phyloP scores from a whole-genome alignment of 2,329 filamentous ascomycete genomes.

The Colletotrichum destructivum region DNA sequence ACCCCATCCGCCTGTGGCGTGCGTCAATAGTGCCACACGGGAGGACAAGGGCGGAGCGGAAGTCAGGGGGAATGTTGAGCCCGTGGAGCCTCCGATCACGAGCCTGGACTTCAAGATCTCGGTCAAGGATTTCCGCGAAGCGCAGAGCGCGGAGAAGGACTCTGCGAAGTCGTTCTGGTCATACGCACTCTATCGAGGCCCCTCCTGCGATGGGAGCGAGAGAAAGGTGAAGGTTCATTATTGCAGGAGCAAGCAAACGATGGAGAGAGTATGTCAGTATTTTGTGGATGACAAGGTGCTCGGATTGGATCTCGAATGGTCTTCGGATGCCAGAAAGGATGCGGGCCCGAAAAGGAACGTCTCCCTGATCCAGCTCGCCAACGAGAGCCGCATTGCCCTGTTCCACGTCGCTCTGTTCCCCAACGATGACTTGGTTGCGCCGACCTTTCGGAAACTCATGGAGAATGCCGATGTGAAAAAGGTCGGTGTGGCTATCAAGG shows the following conservation, averaged over 20 bases:
- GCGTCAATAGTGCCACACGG: background rate
- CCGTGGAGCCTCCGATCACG: constrained; percentile 53
- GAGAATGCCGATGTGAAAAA: constrained; percentile 81
- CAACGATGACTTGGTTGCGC: constrained; percentile 74
- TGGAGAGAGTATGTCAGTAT: constrained; percentile 76
- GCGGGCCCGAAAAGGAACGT: constrained; percentile 76
- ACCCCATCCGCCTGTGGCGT: constrained; percentile 3
- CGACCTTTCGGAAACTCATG: constrained; percentile 79
- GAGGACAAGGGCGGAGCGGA: background rate
- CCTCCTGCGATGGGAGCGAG: constrained; percentile 55
- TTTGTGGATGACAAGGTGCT: constrained; percentile 80
- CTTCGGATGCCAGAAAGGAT: constrained; percentile 61
- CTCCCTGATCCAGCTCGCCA: constrained; percentile 87
- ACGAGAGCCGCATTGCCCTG: constrained; percentile 81
- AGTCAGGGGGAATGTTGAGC: background rate
- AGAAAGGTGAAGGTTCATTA: constrained; percentile 80
- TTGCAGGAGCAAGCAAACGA: constrained; percentile 76
- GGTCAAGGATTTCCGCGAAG: constrained; percentile 61
- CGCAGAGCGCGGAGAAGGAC: constrained; percentile 61
- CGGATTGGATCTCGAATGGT: constrained; percentile 95
- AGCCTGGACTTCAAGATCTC: constrained; percentile 63
- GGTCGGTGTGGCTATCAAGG: constrained; percentile 81
- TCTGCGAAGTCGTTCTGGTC: constrained; percentile 75
- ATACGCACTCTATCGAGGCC: constrained; percentile 76
- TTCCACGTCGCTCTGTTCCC: constrained; percentile 83